Base-by-base conservation (phyloP, 257 asterid species). In the Dorcoceras hygrometricum region DNA sequence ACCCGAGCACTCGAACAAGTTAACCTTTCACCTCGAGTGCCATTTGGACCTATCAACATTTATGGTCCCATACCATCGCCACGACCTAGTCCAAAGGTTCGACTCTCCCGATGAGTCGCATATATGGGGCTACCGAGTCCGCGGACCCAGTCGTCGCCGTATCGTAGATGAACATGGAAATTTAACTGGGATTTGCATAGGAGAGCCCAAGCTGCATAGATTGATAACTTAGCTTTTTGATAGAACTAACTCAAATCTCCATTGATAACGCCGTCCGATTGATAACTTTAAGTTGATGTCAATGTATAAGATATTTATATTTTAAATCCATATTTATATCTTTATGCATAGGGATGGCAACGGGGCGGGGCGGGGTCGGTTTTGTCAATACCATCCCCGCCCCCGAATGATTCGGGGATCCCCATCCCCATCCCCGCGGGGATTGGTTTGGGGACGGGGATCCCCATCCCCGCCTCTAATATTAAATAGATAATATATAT, bases 91-190 rank as follows among this genome's bases (percentile, higher is more conserved):
- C 75, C 75, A 24, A 71, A 64, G 25, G 50, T 71, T 54, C 70
- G 64, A 28, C 64, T 71, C 57, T 71, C 75, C 25, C 75, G 70
- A 16, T 39, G 70, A 64, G 23, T 71, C 0, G 69, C 62, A 18
- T 68, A 75, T 66, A 79, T 82, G 79, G 85, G 83, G 69, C 50
- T 82, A 16, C 78, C 85, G 9, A 82, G 87, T 72, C 87, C 87
- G 16, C 75, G 83, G 70, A 75, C 82, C 66, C 67, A n/a, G n/a
- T 72, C 39, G 57, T 82, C 61, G 27, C 84, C 46, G 71, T 75
- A n/a, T n/a, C n/a, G 14, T 26, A 16, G 29, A 62, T 23, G 50
- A 20, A 50, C 22, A 54, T 4, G 63, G 26, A 32, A 34, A 9
- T 8, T 2, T 23, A 50, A 51, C 65, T 46, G 36, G 53, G 9